Evolutionary conservation across 2,329 filamentous ascomycete genomes (phyloP).

Genomic region (Colletotrichum kahawae): DNA sequence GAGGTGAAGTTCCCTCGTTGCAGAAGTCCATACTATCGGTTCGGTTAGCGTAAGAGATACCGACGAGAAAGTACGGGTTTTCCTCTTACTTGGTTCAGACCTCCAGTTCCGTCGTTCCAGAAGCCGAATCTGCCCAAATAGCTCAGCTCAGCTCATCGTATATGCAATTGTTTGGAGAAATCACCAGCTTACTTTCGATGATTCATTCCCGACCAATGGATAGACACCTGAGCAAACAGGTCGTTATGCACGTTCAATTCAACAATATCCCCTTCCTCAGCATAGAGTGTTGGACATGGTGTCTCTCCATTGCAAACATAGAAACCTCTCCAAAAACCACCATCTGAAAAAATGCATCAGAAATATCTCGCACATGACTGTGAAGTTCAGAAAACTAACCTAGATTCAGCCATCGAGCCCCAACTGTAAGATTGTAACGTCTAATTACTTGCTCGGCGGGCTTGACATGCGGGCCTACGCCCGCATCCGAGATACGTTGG

Average conservation of each 20-base stretch:
- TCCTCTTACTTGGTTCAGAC: background rate
- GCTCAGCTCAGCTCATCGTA: background rate
- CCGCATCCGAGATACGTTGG: background rate
- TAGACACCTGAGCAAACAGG: background rate
- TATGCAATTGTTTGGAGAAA: fast-evolving
- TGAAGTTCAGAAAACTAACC: background rate
- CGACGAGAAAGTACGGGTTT: background rate
- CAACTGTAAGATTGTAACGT: background rate
- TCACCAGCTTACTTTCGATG: background rate
- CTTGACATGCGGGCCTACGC: background rate
- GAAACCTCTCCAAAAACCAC: background rate
- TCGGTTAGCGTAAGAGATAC: background rate
- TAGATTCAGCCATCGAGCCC: slow-evolving; percentile 3
- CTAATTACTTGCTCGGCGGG: background rate
- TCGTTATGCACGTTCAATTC: slow-evolving; percentile 11
- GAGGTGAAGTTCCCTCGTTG: slow-evolving; percentile 7
- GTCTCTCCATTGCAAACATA: slow-evolving; percentile 4
- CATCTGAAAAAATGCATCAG: background rate
- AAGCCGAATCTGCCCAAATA: background rate
- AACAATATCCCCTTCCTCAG: background rate
- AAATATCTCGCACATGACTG: fast-evolving
- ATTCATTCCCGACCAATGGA: slow-evolving; percentile 5
- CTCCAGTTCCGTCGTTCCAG: slow-evolving; percentile 3
- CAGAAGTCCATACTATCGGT: background rate
- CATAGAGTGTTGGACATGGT: background rate